Percentiles rank a stretch among this genome's conserved stretches.
phyloP scores from a whole-genome alignment of 805 yeast genomes.

The Lachancea quebecensis region DNA sequence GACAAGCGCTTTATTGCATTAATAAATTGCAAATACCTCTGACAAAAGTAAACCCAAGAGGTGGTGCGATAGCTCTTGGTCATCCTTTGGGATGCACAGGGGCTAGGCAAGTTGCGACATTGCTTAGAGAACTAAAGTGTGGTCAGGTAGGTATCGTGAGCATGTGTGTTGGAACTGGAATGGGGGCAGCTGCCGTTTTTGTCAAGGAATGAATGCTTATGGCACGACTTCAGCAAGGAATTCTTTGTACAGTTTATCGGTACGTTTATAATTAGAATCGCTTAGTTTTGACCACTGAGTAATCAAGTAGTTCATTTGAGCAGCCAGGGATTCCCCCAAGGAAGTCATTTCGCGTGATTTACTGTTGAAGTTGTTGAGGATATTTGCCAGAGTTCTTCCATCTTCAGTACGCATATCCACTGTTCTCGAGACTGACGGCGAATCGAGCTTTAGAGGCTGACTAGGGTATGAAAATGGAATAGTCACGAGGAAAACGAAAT shows the following conservation, averaged over 20 bases:
- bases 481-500: conserved; percentile 12
- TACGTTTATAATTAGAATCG: conserved; percentile 11
- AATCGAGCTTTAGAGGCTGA: conserved; percentile 16
- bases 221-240: conserved; percentile 11
- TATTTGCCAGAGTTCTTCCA: conserved; percentile 1
- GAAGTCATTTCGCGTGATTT: conserved; percentile 13
- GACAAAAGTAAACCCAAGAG: conserved; percentile 77
- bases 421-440: background rate
- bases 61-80: conserved; percentile 96
- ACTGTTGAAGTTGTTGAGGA: conserved; percentile 20
- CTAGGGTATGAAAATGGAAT: conserved; percentile 25
- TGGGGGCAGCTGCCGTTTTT: conserved; percentile 93
- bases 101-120: conserved; percentile 87
- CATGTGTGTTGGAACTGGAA: conserved; percentile 98
- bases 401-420: background rate
- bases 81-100: conserved; percentile 92
- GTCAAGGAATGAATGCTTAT: conserved; percentile 55
- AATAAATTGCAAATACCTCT: conserved; percentile 57
- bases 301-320: conserved; percentile 23
- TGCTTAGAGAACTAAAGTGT: conserved; percentile 67
- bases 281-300: conserved; percentile 14
- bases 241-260: conserved; percentile 12
- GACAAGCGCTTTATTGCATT: conserved; percentile 79
- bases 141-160: conserved; percentile 88
- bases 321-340: conserved; percentile 13